These are phyloP conservation scores for Castanospermum australe DNA, from an alignment of 306 rosid genomes.

Conservation along the genomic window DNA sequence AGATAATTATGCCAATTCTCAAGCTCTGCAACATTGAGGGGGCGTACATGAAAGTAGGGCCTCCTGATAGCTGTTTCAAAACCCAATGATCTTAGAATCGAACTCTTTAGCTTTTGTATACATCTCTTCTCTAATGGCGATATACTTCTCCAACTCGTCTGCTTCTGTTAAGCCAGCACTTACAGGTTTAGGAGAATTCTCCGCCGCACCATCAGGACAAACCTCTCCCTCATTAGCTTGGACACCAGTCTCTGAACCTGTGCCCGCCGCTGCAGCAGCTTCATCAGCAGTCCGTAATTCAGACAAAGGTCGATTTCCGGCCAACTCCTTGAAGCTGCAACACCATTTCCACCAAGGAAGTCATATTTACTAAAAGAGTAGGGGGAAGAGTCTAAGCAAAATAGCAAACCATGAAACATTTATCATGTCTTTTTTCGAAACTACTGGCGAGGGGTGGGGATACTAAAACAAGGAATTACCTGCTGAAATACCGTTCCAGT, in stretches of 20 bases:
- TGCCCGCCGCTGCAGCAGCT: constrained; percentile 52
- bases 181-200: constrained; percentile 69
- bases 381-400: background rate
- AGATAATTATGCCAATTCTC: constrained; percentile 97
- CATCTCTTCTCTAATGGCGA: constrained; percentile 93
- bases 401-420: background rate
- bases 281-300: constrained; percentile 79
- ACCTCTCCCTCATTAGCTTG: constrained; percentile 64
- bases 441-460: background rate
- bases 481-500: constrained; percentile 87
- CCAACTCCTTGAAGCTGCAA: constrained; percentile 91
- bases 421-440: background rate
- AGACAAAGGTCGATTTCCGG: constrained; percentile 79
- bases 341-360: constrained; percentile 30
- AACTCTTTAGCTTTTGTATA: constrained; percentile 98
- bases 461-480: constrained; percentile 45
- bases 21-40: constrained; percentile 92
- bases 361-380: background rate
- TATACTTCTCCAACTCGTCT: constrained; percentile 98
- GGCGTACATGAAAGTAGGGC: constrained; percentile 96
- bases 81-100: constrained; percentile 97
- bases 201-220: constrained; percentile 53
- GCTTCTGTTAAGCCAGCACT: constrained; percentile 95
- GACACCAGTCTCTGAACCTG: constrained; percentile 49
- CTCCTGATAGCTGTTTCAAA: constrained; percentile 99